phyloP scores from a whole-genome alignment of 257 asterid species.

The Scutellaria baicalensis region DNA sequence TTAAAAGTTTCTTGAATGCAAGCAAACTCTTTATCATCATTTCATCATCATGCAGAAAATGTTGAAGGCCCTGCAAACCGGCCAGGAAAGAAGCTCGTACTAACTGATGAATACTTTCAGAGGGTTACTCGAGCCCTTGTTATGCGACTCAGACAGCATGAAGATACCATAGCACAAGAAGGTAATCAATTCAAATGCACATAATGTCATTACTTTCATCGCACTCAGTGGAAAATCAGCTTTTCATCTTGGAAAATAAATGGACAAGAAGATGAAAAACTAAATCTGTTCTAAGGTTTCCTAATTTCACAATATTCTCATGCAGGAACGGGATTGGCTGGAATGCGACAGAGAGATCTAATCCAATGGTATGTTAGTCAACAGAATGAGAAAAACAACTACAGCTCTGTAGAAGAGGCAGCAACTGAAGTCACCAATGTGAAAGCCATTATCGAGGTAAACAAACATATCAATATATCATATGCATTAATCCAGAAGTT shows the following conservation, averaged over 20 bases:
- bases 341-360: constrained; percentile 85
- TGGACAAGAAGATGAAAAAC: neutral
- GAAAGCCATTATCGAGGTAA: constrained; percentile 89
- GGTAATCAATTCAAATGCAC: constrained; percentile 39
- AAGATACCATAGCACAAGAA: constrained; percentile 53
- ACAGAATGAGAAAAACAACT: constrained; percentile 73
- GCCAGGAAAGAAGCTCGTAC: constrained; percentile 70
- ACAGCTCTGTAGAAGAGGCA: constrained; percentile 71
- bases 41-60: constrained; percentile 39
- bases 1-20: neutral
- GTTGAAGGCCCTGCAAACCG: constrained; percentile 31
- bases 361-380: constrained; percentile 78
- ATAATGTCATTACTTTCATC: neutral
- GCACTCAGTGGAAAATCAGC: neutral
- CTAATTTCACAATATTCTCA: neutral
- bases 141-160: constrained; percentile 79
- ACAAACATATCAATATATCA: neutral
- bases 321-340: constrained; percentile 68
- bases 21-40: neutral
- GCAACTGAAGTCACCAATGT: constrained; percentile 70
- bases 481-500: neutral
- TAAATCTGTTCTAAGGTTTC: neutral
- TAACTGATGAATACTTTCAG: constrained; percentile 83
- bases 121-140: constrained; percentile 85
- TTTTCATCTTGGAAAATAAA: neutral